Base-by-base conservation (phyloP, 495 filamentous ascomycete genomes). In the Zalerion maritima region DNA sequence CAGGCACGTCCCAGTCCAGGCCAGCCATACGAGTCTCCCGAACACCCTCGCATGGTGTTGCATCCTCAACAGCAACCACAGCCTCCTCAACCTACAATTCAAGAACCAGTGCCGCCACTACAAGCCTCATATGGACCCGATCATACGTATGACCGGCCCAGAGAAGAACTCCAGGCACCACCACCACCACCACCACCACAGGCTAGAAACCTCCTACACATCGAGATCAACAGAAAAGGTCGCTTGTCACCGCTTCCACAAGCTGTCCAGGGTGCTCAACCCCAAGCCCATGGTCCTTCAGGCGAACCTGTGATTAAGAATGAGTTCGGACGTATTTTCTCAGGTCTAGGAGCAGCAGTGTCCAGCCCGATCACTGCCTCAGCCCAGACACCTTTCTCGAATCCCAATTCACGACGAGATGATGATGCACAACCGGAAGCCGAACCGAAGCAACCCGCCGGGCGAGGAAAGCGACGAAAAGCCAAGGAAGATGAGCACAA, bases 261-360 rank as follows among this genome's bases (percentile, higher is more conserved):
- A 53, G 84, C 85, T 6, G 85, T 94, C 2, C 85, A 94, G 44
- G 85, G 85, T 11, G 85, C 82, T 4, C 83, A 91, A 54, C 78
- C 74, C 18, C 78, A 81, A 38, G 64, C 73, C 19, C 62, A 75
- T 19, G 78, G 78, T 9, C 78, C 81, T 2, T 71, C 71, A 14
- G 78, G 73, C 4, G 83, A 91, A 41, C 75, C 84, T 0, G 72
- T 73, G 6, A 85, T 94, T 43, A 93, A 92, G 62, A 85, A 74
- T 47, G 85, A 92, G 42, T 79, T 93, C 46, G 83, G 83, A 6
- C 71, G 81, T 18, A 87, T 93, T 58, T 94, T 93, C 54, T 78
- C 80, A 3, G 85, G 85, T 12, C 78, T 94, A 41, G 84, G 85
- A 21, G 86, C 77, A 51, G 85, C 84, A 23, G 54, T 57, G 26